Evolutionary conservation across 2,329 filamentous ascomycete species (phyloP).

Genomic region (Colletotrichum brevisporum): DNA sequence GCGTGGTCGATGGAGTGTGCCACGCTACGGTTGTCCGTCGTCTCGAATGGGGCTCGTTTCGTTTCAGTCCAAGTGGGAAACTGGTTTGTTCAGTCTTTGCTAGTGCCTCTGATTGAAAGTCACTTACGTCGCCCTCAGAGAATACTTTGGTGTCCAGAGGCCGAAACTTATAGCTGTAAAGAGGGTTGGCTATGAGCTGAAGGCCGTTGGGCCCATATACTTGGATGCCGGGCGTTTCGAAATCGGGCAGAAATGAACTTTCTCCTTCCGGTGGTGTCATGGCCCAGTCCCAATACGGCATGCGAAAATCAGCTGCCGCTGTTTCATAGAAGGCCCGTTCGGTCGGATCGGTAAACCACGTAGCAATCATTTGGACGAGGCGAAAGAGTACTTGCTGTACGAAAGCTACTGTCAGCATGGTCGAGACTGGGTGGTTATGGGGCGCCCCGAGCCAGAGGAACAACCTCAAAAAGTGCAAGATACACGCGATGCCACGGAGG

Average conservation of each 20-base stretch:
- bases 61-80: conserved; percentile 73
- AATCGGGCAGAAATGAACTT: conserved; percentile 60
- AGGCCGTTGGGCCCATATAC: conserved; percentile 69
- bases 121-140: conserved; percentile 70
- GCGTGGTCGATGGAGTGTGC: conserved; percentile 66
- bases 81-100: conserved; percentile 50
- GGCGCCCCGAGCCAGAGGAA: background rate
- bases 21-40: conserved; percentile 72
- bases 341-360: conserved; percentile 60
- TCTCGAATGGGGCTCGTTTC: conserved; percentile 36
- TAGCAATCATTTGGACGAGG: conserved; percentile 58
- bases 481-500: conserved; percentile 89
- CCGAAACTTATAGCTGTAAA: conserved; percentile 72
- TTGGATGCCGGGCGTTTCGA: conserved; percentile 64
- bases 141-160: conserved; percentile 72
- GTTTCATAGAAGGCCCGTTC: conserved; percentile 64
- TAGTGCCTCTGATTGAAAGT: background rate
- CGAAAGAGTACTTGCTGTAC: conserved; percentile 56
- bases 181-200: conserved; percentile 72
- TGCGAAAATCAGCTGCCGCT: conserved; percentile 66
- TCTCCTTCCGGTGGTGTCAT: conserved; percentile 61
- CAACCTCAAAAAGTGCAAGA: conserved; percentile 72
- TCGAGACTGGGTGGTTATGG: background rate
- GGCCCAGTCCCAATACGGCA: conserved; percentile 75
- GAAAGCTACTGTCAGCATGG: background rate